A percentile compares a stretch with the other conserved stretches of the same genome.
These are phyloP conservation scores for Mycena citricolor DNA, from an alignment of 1,284 basidiomycete species.

Conservation along the genomic window DNA sequence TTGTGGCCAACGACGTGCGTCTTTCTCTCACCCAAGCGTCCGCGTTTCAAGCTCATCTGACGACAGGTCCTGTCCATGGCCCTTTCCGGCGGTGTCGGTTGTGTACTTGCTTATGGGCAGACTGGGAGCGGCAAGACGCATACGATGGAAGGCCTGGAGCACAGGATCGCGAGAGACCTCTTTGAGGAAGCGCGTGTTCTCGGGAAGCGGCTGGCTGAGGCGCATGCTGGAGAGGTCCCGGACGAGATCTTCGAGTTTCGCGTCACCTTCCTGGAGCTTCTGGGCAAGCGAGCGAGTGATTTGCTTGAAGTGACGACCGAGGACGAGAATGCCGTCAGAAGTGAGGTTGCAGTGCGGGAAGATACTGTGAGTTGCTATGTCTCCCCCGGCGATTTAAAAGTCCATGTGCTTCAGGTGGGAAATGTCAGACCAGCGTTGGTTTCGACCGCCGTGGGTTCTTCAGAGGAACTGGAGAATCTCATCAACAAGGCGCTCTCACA, in stretches of 20 bases:
- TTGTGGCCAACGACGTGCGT: slow-evolving; percentile 31
- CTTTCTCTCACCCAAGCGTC: too few relatives aligned
- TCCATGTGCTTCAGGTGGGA: slow-evolving; percentile 25
- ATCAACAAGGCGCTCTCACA: slow-evolving; percentile 32
- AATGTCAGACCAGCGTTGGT: slow-evolving; percentile 30
- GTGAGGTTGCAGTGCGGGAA: slow-evolving; percentile 31
- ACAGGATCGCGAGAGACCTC: slow-evolving; percentile 33
- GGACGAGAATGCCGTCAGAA: slow-evolving; percentile 28
- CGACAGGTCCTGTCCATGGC: slow-evolving; percentile 33
- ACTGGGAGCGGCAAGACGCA: slow-evolving; percentile 35
- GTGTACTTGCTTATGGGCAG: slow-evolving; percentile 36
- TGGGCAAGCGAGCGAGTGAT: slow-evolving; percentile 27
- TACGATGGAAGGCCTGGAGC: slow-evolving; percentile 35
- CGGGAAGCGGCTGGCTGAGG: slow-evolving; percentile 24
- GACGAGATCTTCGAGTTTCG: slow-evolving; percentile 32
- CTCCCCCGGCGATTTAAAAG: not conserved
- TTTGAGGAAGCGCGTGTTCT: slow-evolving; percentile 28
- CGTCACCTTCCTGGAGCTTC: slow-evolving; percentile 33
- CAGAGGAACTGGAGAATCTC: slow-evolving; percentile 31
- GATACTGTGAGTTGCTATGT: slow-evolving; percentile 28
- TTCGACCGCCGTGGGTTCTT: slow-evolving; percentile 25
- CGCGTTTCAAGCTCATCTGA: too few relatives aligned
- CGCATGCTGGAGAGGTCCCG: slow-evolving; percentile 19
- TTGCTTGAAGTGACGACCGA: slow-evolving; percentile 24
- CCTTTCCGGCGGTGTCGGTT: slow-evolving; percentile 34